Conservation (phyloP, 805 yeast species). For the Lachancea dasiensis region DNA sequence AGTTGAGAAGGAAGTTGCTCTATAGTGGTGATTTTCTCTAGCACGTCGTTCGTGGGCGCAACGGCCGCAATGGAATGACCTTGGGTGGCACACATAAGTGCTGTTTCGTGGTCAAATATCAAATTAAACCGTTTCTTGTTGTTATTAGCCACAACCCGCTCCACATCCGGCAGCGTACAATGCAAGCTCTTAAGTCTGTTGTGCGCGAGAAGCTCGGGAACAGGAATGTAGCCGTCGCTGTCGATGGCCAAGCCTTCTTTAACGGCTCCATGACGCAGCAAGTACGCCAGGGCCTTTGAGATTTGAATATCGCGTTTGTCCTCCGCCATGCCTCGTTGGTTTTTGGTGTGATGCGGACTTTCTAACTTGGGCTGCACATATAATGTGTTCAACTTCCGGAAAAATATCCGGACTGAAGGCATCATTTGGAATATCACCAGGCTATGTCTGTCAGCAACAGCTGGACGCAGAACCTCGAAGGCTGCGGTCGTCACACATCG, state of each 20-base stretch:
- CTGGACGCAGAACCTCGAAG: too few species aligned
- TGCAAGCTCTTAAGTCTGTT: conserved; percentile 51
- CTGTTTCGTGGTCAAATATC: conserved; percentile 22
- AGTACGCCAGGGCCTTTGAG: conserved; percentile 68
- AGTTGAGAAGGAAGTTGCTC: conserved; percentile 46
- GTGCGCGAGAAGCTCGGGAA: conserved; percentile 49
- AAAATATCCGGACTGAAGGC: too few species aligned
- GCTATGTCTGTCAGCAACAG: too few species aligned
- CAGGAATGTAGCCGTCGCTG: conserved; percentile 55
- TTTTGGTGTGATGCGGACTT: not conserved
- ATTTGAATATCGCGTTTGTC: conserved; percentile 45
- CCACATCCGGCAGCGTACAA: conserved; percentile 52
- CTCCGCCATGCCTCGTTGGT: conserved; percentile 3
- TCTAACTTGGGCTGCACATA: not conserved
- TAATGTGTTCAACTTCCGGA: too few species aligned
- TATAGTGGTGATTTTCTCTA: conserved; percentile 32
- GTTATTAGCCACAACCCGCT: conserved; percentile 55
- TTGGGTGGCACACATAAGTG: conserved; percentile 77
- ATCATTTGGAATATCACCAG: too few species aligned
- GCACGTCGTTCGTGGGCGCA: conserved; percentile 36
- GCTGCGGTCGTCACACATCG: too few species aligned
- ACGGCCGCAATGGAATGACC: conserved; percentile 69
- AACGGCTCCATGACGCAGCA: conserved; percentile 81
- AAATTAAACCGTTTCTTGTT: conserved; percentile 68
- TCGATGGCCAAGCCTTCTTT: conserved; percentile 63